phyloP scores from a whole-genome alignment of 768 basidiomycete species.

The Jaapia argillacea region DNA sequence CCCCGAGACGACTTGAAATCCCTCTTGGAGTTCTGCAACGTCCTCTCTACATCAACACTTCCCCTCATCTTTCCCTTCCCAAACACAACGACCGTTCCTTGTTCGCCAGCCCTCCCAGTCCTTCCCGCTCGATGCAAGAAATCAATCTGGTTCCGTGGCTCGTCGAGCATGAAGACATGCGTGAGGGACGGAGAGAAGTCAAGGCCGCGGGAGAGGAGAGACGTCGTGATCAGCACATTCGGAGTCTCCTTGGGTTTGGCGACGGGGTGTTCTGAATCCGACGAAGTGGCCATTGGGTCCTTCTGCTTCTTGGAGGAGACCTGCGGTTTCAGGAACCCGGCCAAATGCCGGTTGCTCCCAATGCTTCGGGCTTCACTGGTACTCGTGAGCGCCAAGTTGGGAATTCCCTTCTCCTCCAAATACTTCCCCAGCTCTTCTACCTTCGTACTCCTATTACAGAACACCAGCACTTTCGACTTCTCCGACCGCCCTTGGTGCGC shows the following conservation, averaged over 20 bases:
- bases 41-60: too few relatives aligned
- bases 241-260: slow-evolving; percentile 27
- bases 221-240: slow-evolving; percentile 80
- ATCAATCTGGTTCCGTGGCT: slow-evolving; percentile 84
- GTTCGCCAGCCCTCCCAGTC: slow-evolving; percentile 62
- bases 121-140: slow-evolving; percentile 89
- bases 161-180: slow-evolving; percentile 82
- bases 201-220: slow-evolving; percentile 80
- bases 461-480: slow-evolving; percentile 68
- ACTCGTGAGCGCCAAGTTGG: slow-evolving; percentile 57
- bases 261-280: slow-evolving; percentile 15
- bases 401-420: slow-evolving; percentile 50
- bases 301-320: slow-evolving; percentile 2
- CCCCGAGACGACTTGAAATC: too few relatives aligned
- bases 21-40: too few relatives aligned
- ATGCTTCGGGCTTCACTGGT: slow-evolving; percentile 43
- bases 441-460: slow-evolving; percentile 69
- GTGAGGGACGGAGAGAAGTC: slow-evolving; percentile 77
- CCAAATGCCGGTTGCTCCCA: slow-evolving; percentile 71
- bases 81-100: slow-evolving; percentile 68
- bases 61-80: slow-evolving; percentile 62
- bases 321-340: slow-evolving; percentile 48
- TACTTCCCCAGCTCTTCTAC: slow-evolving; percentile 52
- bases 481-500: slow-evolving; percentile 18
- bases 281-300: slow-evolving; percentile 3